phyloP scores from a whole-genome alignment of 2,329 filamentous ascomycete species.

The Fusarium albidum region DNA sequence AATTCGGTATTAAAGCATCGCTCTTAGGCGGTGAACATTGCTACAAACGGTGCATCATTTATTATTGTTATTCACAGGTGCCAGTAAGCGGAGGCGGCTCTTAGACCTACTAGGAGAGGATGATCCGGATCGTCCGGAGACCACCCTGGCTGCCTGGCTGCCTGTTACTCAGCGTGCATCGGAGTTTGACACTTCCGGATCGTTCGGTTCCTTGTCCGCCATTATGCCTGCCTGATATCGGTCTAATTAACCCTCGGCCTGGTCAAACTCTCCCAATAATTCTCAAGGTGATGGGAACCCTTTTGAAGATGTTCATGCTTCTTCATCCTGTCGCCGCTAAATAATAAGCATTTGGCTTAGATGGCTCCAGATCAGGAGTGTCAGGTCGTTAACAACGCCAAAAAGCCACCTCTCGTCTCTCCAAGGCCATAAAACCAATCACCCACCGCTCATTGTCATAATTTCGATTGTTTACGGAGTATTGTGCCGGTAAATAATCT shows the following conservation, averaged over 20 bases:
- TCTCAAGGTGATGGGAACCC: too few species aligned
- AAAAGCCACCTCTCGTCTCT: background rate
- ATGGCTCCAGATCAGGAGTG: conserved; percentile 7
- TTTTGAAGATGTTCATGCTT: conserved; percentile 17
- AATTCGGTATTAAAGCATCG: too few species aligned
- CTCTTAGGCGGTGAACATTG: too few species aligned
- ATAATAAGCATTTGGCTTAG: background rate
- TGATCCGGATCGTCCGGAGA: conserved; percentile 32
- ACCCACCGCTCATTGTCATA: conserved; percentile 27
- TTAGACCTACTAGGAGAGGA: conserved; percentile 7
- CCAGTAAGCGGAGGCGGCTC: background rate
- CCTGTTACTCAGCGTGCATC: conserved; percentile 6
- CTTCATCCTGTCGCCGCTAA: conserved; percentile 2
- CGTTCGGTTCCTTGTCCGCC: background rate
- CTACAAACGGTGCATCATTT: too few species aligned
- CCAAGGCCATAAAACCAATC: conserved; percentile 16
- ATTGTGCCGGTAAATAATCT: conserved; percentile 26
- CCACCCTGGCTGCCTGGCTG: too few species aligned
- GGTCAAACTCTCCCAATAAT: background rate
- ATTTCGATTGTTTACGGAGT: conserved; percentile 5
- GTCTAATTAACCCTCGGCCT: too few species aligned
- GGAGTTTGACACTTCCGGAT: conserved; percentile 20
- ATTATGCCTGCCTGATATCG: background rate
- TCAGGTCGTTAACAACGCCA: background rate
- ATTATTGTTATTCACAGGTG: too few species aligned